Base-by-base conservation (phyloP, 1,284 basidiomycete species). In the Neolentinus lepideus region DNA sequence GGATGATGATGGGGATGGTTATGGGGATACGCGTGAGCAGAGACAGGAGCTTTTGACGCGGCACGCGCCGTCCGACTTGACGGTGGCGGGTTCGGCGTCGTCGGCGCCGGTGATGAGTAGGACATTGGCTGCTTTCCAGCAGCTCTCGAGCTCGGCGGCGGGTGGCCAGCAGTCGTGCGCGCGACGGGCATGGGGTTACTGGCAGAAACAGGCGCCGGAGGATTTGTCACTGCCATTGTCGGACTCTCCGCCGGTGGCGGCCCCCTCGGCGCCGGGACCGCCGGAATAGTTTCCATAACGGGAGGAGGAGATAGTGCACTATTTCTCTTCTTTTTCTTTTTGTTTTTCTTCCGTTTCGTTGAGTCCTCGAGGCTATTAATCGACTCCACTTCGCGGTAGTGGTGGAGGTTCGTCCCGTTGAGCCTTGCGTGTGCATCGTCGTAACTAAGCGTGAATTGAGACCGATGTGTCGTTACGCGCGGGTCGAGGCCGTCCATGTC, bases 111-210 rank as follows among this genome's bases (percentile, higher is more conserved):
- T 65, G 69, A n/a, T 16, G 67, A 62, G 58, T 81, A 83, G 1
- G 77, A 69, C 86, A 89, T 88, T 27, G 86, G 87, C 63, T 86
- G 84, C 68, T 90, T 90, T 64, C 87, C 87, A 47, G 85, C 85
- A 11, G 87, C 88, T 27, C 88, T 74, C 29, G 87, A 86, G 59
- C 78, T 81, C 36, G 74, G 86, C 60, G 70, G 80, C 59, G 69
- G 80, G 64, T 74, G 68, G 53, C 73, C 64, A 38, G 73, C 61
- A 26, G 73, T 59, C 38, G 72, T 62, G 53, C 69, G 70, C 65
- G 68, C 69, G 60, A 71, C 68, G 64, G 73, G 69, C 72, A 74
- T 73, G 64, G 74, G 72, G 64, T 69, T 67, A 60, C 64, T 71
- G 60, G 67, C 69, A 75, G 74, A 72, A 67, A 68, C 71, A 65